Evolutionary conservation across 208 protist species (phyloP).

Genomic region (Lotmaria passim): DNA sequence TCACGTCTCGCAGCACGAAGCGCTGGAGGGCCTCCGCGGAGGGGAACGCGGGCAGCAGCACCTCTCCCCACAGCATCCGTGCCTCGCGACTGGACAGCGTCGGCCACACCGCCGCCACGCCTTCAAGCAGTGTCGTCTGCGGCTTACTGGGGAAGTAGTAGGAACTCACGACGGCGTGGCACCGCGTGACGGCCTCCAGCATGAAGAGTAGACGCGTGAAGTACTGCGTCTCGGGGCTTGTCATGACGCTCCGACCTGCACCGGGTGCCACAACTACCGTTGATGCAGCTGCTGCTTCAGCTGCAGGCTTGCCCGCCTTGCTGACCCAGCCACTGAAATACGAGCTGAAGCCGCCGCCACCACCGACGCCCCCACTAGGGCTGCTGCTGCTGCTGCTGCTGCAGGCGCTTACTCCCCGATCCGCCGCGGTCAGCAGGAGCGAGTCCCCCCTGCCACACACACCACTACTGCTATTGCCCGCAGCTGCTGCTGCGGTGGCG

Average conservation of each 20-base stretch:
- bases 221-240: slow-evolving; percentile 15
- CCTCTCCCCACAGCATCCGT: slow-evolving; percentile 35
- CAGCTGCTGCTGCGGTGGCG: background rate
- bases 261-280: too few relatives aligned
- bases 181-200: slow-evolving; percentile 25
- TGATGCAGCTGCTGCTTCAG: too few relatives aligned
- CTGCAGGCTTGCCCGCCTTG: background rate
- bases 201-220: slow-evolving; percentile 29
- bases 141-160: slow-evolving; percentile 78
- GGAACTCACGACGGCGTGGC: slow-evolving; percentile 40
- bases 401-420: too few relatives aligned
- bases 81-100: slow-evolving; percentile 41
- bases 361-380: too few relatives aligned
- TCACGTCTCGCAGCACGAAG: slow-evolving; percentile 43
- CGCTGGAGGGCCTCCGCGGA: slow-evolving; percentile 26
- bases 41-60: slow-evolving; percentile 59
- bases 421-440: too few relatives aligned
- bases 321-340: slow-evolving; percentile 20
- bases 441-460: background rate
- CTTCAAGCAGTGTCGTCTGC: slow-evolving; percentile 61
- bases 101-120: slow-evolving; percentile 57
- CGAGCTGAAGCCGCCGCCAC: slow-evolving; percentile 19
- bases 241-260: background rate
- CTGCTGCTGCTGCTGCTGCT: too few relatives aligned
- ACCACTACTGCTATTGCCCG: background rate